Evolutionary conservation across 208 protist species (phyloP).

Genomic region (Tritrichomonas foetus): DNA sequence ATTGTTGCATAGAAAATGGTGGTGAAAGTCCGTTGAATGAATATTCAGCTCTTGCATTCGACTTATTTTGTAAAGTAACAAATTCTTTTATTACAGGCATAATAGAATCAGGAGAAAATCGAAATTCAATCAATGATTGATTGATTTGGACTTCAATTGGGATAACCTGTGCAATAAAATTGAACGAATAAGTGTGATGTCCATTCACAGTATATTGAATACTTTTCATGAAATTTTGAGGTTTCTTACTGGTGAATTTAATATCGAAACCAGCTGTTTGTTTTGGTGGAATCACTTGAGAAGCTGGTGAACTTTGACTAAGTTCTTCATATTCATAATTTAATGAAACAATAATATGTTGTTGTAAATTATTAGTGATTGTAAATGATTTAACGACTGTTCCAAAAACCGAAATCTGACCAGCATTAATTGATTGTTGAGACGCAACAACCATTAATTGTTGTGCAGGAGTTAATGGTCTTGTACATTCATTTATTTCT

Average conservation of each 20-base stretch:
- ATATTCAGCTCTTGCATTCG: background rate
- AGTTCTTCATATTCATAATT: conserved; percentile 24
- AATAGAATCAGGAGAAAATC: background rate
- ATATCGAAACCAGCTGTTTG: conserved; percentile 11
- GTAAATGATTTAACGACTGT: background rate
- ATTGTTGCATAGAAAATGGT: background rate
- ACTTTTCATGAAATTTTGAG: conserved; percentile 15
- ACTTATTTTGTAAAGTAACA: background rate
- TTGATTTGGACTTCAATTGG: background rate
- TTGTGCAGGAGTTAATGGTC: conserved; percentile 15
- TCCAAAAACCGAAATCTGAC: background rate
- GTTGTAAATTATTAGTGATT: background rate
- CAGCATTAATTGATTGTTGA: conserved; percentile 13
- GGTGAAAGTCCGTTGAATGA: background rate
- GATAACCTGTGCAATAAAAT: background rate
- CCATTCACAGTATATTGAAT: conserved; percentile 28
- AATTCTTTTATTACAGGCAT: background rate
- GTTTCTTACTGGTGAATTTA: background rate
- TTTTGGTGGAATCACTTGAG: conserved; percentile 2
- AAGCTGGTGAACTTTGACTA: background rate
- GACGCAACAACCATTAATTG: background rate
- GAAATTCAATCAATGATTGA: background rate
- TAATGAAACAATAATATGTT: background rate
- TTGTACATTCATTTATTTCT: conserved; percentile 30
- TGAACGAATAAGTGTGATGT: background rate